Evolutionary conservation across 306 rosid genomes (phyloP), one percentile per base, ranked within the genome.

Genomic region (Rubus idaeus): DNA sequence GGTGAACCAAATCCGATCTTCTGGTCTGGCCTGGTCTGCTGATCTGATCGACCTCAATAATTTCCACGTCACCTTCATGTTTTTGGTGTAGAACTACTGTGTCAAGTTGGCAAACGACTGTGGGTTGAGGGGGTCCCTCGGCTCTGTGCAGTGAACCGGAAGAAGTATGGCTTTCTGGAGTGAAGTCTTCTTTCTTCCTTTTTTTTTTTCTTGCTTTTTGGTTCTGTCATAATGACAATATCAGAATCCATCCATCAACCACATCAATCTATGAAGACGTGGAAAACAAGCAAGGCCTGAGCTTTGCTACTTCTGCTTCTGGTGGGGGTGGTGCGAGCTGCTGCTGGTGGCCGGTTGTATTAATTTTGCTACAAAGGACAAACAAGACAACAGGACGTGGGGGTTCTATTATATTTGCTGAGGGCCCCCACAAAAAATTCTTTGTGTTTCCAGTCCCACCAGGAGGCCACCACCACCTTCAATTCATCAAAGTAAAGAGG

Each of bases 251-350:
- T 85, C 85, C 21, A 63, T 63, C 58, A 53, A 88, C 77, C 85
- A 82, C 90, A 84, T 85, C 90, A 87, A 86, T 88, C 96, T 85
- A 88, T 82, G 37, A 78, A 89, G 90, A 87, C 93, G 97, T 91
- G 87, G 80, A 82, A 86, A 84, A 84, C 88, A 93, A 91, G 96
- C 85, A 85, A 83, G 76, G 78, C 21, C 21, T 21, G 20, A 14
- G 40, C 64, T 58, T 26, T 30, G 45, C 30, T 61, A 21, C 68
- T 35, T 63, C 16, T 23, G 39, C 68, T 62, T 35, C 64, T 55
- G 7, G 18, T 16, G 8, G 11, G 1, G 2, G 8, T 45, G 49
- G 49, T 45, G 49, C 11, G 8, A 10, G 68, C 64, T 3, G 64
- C 37, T 57, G 39, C 2, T 56, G 7, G 68, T 26, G 41, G 67